Base-by-base conservation (phyloP, 2,329 filamentous ascomycete genomes). In the Hortaea werneckii region DNA sequence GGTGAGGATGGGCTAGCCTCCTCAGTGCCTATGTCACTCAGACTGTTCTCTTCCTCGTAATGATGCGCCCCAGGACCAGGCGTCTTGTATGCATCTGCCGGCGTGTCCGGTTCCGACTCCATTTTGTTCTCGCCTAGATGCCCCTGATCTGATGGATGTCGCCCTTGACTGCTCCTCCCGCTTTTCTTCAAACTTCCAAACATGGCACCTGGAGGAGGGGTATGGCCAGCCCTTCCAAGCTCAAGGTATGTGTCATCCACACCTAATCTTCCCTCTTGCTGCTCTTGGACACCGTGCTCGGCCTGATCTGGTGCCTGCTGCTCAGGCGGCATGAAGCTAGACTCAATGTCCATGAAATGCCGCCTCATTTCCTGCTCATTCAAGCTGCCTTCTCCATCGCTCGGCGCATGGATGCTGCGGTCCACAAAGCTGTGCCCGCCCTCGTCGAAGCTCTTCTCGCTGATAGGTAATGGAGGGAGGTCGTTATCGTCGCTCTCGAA, bases 281-380 rank as follows among this genome's bases (percentile, higher is more conserved):
- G 32, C 32, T 35, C 32, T 9, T 20, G 20, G 20, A 20, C 20
- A 20, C 20, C 20, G 2, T 20, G 20, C 20, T 20, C 20, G 20
- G 4, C 20, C 34, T 60, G 58, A 5, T 30, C 7, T 49, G 46
- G 40, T 34, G 42, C 54, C 20, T 20, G 20, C 20, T 20, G 20
- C 20, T 80, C 77, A 9, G 32, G 8, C 0, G 77, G 78, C 39
- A 81, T 50, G 53, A 82, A 81, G 56, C 77, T 81, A 3, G 78
- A 81, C 58, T 81, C 78, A 45, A 80, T 70, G 53, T 82, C 78
- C 68, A 77, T 72, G 51, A 82, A 60, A 51, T 75, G 75, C 47
- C 72, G 68, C 52, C 73, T 72, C 74, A 81, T 79, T 55, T 79
- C 77, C 43, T 66, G 67, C 59, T 81, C 77, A 54, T 78, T 71